Evolutionary conservation across 202 grass and related monocot genomes (phyloP).

Genomic region (Sporobolus alterniflorus): DNA sequence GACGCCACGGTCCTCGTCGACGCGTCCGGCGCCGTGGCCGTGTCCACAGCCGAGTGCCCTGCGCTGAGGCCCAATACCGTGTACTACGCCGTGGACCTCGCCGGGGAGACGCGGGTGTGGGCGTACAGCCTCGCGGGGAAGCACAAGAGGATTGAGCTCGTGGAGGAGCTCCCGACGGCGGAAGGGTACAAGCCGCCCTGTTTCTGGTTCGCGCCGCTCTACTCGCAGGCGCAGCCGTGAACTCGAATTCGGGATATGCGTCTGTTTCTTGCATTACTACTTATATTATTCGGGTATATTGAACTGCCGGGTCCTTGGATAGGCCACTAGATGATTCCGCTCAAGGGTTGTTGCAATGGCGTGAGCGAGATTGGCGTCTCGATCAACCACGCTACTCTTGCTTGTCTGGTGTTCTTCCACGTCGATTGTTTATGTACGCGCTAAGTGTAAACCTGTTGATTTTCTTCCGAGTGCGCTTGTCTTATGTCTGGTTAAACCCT

Average conservation of each 20-base stretch:
- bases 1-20: conserved; percentile 53
- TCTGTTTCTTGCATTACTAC: neutral
- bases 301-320: neutral
- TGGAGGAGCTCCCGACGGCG: conserved; percentile 28
- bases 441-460: no score
- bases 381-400: neutral
- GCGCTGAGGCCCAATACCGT: conserved; percentile 49
- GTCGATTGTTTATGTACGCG: neutral
- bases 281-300: neutral
- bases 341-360: neutral
- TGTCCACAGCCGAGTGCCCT: conserved; percentile 40
- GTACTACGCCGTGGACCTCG: conserved; percentile 45
- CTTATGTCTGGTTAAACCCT: no score
- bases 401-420: neutral
- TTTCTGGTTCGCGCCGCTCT: conserved; percentile 53
- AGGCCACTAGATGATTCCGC: neutral
- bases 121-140: conserved; percentile 53
- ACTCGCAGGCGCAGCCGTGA: conserved; percentile 36
- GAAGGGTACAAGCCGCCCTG: conserved; percentile 41
- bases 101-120: conserved; percentile 46
- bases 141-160: conserved; percentile 45
- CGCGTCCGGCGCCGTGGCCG: conserved; percentile 38
- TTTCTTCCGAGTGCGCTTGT: no score
- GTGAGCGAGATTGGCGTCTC: neutral
- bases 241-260: neutral